Conservation (phyloP, 192 early-diverging fungal genomes). For the Backusella luteola region DNA sequence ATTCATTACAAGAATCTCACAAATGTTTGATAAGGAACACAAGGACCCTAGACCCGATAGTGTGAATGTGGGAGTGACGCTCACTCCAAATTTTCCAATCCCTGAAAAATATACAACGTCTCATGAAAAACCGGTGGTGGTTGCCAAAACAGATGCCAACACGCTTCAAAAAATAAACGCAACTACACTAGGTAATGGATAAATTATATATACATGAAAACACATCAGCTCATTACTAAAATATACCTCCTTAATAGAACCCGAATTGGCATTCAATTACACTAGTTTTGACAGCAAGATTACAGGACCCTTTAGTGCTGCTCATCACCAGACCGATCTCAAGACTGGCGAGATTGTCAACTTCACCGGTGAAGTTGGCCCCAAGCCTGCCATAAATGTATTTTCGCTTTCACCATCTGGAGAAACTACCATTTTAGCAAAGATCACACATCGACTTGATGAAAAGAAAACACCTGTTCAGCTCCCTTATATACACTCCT, state of each 20-base stretch:
- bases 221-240: not conserved
- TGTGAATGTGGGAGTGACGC: slow-evolving; percentile 24
- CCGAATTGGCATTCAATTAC: not conserved
- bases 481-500: slow-evolving; percentile 53
- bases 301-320: slow-evolving; percentile 10
- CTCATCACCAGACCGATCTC: slow-evolving; percentile 31
- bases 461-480: slow-evolving; percentile 2
- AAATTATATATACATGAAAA: not conserved
- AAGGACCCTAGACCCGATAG: not conserved
- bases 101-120: not conserved
- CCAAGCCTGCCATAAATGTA: slow-evolving; percentile 8
- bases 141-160: slow-evolving; percentile 38
- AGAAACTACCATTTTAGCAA: slow-evolving; percentile 11
- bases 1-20: not conserved
- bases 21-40: not conserved
- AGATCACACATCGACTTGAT: slow-evolving; percentile 17
- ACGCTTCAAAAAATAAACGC: slow-evolving; percentile 29
- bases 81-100: slow-evolving; percentile 35
- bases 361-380: slow-evolving; percentile 1
- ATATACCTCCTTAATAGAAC: not conserved
- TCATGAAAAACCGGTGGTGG: slow-evolving; percentile 5
- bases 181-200: slow-evolving; percentile 24
- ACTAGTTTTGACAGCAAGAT: not conserved
- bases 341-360: slow-evolving; percentile 21
- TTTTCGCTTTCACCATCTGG: slow-evolving; percentile 14